Percentiles rank a stretch among this genome's conserved stretches.
These are phyloP conservation scores for Lathyrus sativus DNA, from an alignment of 306 rosid genomes.

Conservation along the genomic window DNA sequence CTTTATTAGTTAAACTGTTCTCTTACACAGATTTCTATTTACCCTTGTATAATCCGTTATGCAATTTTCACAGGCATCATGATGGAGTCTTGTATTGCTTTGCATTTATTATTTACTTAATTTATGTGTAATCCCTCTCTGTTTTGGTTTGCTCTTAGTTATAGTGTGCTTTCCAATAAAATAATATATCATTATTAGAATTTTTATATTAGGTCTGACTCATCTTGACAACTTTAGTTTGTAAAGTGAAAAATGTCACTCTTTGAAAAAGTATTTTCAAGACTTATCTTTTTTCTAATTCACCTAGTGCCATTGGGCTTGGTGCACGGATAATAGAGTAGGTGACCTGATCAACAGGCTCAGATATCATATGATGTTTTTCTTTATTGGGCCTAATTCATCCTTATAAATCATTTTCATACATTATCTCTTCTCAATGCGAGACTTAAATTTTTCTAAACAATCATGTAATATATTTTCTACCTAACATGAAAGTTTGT, in stretches of 20 bases:
- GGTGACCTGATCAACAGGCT: background rate
- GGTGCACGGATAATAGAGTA: background rate
- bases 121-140: slow-evolving; percentile 9
- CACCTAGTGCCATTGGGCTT: background rate
- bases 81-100: slow-evolving; percentile 27
- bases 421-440: background rate
- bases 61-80: slow-evolving; percentile 36
- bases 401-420: slow-evolving; percentile 3
- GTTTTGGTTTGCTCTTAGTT: slow-evolving; percentile 13
- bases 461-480: slow-evolving; percentile 19
- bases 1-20: slow-evolving; percentile 18
- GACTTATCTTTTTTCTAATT: background rate
- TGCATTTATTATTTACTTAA: slow-evolving; percentile 20
- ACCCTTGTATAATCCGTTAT: slow-evolving; percentile 12
- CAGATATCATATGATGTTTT: background rate
- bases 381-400: background rate
- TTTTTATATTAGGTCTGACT: background rate
- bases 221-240: background rate
- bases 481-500: slow-evolving; percentile 32
- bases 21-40: slow-evolving; percentile 30
- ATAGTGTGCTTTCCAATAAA: slow-evolving; percentile 23
- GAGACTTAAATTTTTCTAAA: background rate
- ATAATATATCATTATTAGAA: background rate
- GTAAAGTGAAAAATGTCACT: background rate
- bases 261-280: background rate